Evolutionary conservation across 2,329 filamentous ascomycete genomes (phyloP), one percentile per base, ranked within the genome.

Genomic region (Sporothrix inflata): DNA sequence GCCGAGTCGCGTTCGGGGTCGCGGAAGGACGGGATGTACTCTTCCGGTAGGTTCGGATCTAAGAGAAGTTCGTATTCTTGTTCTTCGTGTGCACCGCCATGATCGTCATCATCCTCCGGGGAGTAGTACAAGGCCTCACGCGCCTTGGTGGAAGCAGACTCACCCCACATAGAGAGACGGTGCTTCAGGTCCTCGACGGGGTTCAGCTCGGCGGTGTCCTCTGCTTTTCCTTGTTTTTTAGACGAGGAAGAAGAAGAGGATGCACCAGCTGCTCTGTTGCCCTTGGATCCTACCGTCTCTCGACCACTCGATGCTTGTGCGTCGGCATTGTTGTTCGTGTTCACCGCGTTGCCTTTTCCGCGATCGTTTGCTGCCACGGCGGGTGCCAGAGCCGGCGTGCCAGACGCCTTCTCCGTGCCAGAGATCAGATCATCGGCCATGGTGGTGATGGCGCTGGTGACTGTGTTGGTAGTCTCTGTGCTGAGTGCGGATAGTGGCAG

Each of bases 31-130:
- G 81, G 81, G 38, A 79, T 77, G 74, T 85, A 83, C 70, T 84
- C 83, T 4, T 82, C 82, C 2, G 85, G 83, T 2, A 84, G 79
- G 73, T 85, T 85, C 0, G 86, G 85, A 75, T 88, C 85, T 76
- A 89, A 78, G n/a, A 89, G 82, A 55, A 86, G 84, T 77, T 88
- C 87, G 75, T 87, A 81, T 77, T 89, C 87, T 38, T 84, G 85
- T 63, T 79, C 83, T 71, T 83, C 79, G 73, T 86, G 85, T 19
- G 60, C 21, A 19, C 60, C 70, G 5, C 65, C 65, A 51, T 84
- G 83, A 47, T 82, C 82, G 55, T 81, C 80, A 47, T 83, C 83
- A 57, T 80, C 77, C 47, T 83, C 76, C 42, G 77, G 79, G 27
- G 57, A 27, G 61, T 79, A 76, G 57, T 79, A 78, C 69, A 76